Base-by-base conservation (phyloP, 805 yeast species). In the Saccharomyces kudriavzevii region DNA sequence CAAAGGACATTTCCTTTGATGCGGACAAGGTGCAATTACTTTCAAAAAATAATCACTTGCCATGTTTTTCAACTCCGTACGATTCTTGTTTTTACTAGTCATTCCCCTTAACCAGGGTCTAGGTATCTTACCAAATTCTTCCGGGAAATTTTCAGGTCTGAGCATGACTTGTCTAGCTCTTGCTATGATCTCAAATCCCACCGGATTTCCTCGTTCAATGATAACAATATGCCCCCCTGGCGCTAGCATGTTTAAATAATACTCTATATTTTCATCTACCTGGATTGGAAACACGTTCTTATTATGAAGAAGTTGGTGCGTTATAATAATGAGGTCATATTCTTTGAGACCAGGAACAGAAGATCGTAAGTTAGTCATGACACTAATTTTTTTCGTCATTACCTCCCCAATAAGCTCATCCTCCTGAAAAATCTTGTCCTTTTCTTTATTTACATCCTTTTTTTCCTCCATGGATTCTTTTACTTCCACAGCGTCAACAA, bases 1-100 rank as follows among this genome's bases (percentile, higher is more conserved):
- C 52, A 92, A 71, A 0, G 98, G 97, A 63, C 97, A 91, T 58
- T 75, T 78, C 11, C 84, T 80, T 62, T 89, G 96, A 66, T 94
- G 97, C 0, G 92, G 70, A 65, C 97, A 94, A 2, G 99, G 99
- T 0, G 96, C 96, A 20, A 92, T 65, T 8, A 92, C 76, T 45
- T 79, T 78, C 50, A 90, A 63, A 58, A 85, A 84, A 63, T 78
- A 76, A 64, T 78, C 69, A 47, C 70, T 71, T 35, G 68, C 22
- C 2, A n/a, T 29, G 17, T 55, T 58, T 29, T 53, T 48, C 26
- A 48, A 29, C 29, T 56, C 53, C n/a, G 49, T 55, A 13, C 45
- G 49, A 26, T 51, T 53, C 4, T 50, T 45, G n/a, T 56, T 49
- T 49, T 71, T 66, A 24, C 65, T 57, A 1, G 72, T 58, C 0